A percentile compares a stretch with the other conserved stretches of the same genome.
These are phyloP conservation scores for Xylaria sp. DNA, from an alignment of 2,329 filamentous ascomycete genomes.

Conservation along the genomic window DNA sequence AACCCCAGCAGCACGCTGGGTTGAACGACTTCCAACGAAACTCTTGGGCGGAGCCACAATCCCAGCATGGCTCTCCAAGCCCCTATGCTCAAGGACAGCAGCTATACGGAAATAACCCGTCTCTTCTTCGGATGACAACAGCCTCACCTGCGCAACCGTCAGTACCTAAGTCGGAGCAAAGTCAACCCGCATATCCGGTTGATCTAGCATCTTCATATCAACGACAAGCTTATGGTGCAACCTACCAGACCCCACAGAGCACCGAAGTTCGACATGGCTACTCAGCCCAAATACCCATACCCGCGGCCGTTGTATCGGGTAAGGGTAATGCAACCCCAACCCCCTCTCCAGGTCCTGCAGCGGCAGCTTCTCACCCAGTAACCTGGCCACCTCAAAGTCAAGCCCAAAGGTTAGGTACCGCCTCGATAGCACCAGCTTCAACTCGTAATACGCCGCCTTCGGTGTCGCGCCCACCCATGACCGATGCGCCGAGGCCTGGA, in stretches of 20 bases:
- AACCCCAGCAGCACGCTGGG: slow-evolving; percentile 19
- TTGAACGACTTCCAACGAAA: slow-evolving; percentile 16
- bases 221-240: slow-evolving; percentile 12
- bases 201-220: slow-evolving; percentile 15
- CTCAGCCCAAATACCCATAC: not conserved
- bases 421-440: not conserved
- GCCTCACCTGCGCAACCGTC: slow-evolving; percentile 8
- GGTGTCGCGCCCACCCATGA: slow-evolving; percentile 6
- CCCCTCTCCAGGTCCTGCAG: not conserved
- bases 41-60: slow-evolving; percentile 16
- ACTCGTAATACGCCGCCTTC: slow-evolving; percentile 8
- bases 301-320: not conserved
- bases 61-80: slow-evolving; percentile 6
- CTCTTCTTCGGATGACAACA: slow-evolving; percentile 8
- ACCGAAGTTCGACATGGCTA: slow-evolving; percentile 10
- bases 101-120: slow-evolving; percentile 9
- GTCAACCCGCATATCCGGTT: slow-evolving; percentile 17
- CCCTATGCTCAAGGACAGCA: slow-evolving; percentile 20
- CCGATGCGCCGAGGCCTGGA: not conserved
- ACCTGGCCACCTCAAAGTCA: slow-evolving; percentile 17
- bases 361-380: not conserved
- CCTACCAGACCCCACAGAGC: slow-evolving; percentile 13
- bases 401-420: slow-evolving; percentile 13
- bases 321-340: slow-evolving; percentile 2
- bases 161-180: slow-evolving; percentile 16